Evolutionary conservation across 208 protist species (phyloP), one percentile per base, ranked within the genome.

Genomic region (Porcisia deanei): DNA sequence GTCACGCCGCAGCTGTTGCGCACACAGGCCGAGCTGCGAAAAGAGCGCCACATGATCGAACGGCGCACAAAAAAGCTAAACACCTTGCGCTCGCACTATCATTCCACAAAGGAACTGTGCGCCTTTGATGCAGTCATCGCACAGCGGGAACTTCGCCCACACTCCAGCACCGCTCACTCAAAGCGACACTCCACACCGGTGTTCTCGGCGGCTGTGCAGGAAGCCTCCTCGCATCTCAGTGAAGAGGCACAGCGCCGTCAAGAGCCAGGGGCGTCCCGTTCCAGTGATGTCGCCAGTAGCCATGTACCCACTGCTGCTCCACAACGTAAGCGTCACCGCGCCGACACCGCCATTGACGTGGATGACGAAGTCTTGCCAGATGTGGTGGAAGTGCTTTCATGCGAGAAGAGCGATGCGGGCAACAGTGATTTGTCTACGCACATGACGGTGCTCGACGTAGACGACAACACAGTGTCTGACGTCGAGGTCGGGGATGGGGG

Each of bases 1-100:
- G 84, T 80, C 5, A 87, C 90, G 4, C 85, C 87, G 4, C 70
- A 63, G 57, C 78, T 94, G 5, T 77, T 83, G 34, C 57, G 70
- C 45, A 74, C 87, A 64, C 89, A 94, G 69, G 76, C 73, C 0
- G 85, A 86, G 18, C 80, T 96, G 25, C 78, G 84, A 45, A 84
- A 85, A 20, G 82, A 93, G 81, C 81, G 88, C 39, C 81, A 85
- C 25, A 3, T 83, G 57, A 76, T 77, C 12, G 90, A 91, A 68
- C 85, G 81, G 59, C 84, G 79, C 22, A 73, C 71, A 0, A 84
- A 82, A 64, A 80, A 79, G 63, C 76, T 94, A 39, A 68, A 70
- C 16, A 70, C 81, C 1, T 47, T 94, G 37, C 84, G 84, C 39
- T 30, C 65, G 54, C 85, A 82, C 52, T 90, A 89, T 58, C 75